These are phyloP conservation scores for Xylaria intraflava DNA, from an alignment of 495 filamentous ascomycete genomes.

Conservation along the genomic window DNA sequence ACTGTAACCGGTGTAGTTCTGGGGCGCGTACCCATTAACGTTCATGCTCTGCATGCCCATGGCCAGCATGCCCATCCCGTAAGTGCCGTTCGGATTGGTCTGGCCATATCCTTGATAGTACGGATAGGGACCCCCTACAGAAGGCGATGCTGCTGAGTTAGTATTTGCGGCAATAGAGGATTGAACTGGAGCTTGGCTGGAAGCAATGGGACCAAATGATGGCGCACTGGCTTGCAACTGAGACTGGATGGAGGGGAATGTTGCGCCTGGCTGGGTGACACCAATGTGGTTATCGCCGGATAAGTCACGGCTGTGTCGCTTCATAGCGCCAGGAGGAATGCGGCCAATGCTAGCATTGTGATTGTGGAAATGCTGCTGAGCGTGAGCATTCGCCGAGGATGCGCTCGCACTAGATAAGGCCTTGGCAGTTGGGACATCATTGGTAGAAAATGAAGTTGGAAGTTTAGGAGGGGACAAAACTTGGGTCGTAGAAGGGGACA, in stretches of 20 bases:
- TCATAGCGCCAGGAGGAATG: slow-evolving; percentile 56
- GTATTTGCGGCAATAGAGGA: slow-evolving; percentile 22
- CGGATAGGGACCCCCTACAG: slow-evolving; percentile 32
- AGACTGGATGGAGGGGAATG: slow-evolving; percentile 51
- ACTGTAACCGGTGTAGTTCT: slow-evolving; percentile 42
- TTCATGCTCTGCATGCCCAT: slow-evolving; percentile 54
- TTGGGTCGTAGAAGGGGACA: slow-evolving; percentile 35
- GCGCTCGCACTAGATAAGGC: slow-evolving; percentile 25
- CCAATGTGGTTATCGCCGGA: slow-evolving; percentile 36
- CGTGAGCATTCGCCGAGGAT: slow-evolving; percentile 50
- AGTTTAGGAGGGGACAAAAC: slow-evolving; percentile 56
- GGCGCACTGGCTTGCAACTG: slow-evolving; percentile 72
- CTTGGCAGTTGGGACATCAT: slow-evolving; percentile 85
- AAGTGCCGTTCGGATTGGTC: slow-evolving; percentile 21
- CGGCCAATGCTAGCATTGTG: slow-evolving; percentile 77
- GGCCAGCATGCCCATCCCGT: slow-evolving; percentile 51
- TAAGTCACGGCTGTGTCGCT: slow-evolving; percentile 63
- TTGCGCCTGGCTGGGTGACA: slow-evolving; percentile 42
- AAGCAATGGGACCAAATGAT: slow-evolving; percentile 53
- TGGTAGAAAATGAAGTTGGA: slow-evolving; percentile 83
- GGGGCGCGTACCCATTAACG: slow-evolving; percentile 44
- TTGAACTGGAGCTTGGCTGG: slow-evolving; percentile 26
- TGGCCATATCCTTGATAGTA: slow-evolving; percentile 37
- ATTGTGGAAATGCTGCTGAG: slow-evolving; percentile 73
- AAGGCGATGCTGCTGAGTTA: slow-evolving; percentile 25